Percentiles rank a stretch among this genome's conserved stretches.
Conservation (phyloP, 2,329 filamentous ascomycete species). For the Lasiodiplodia citricola region DNA sequence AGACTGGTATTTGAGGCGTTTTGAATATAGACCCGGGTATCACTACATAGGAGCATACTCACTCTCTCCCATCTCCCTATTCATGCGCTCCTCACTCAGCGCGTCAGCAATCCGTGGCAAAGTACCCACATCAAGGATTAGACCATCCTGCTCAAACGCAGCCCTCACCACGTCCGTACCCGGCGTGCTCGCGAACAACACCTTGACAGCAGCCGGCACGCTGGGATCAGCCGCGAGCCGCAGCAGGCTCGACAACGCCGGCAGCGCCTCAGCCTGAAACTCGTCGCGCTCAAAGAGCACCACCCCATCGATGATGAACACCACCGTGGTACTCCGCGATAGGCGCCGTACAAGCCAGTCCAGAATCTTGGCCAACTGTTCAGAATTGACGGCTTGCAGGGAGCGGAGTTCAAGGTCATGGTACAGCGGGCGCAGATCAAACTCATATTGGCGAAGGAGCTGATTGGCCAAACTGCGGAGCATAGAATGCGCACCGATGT, state of each 20-base stretch:
- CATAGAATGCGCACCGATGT: neutral
- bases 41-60: neutral
- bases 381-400: neutral
- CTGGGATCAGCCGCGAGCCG: neutral
- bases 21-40: neutral
- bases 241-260: neutral
- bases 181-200: neutral
- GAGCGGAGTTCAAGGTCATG: neutral
- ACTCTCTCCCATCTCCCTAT: neutral
- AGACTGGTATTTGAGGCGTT: no score
- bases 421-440: neutral
- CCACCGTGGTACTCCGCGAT: neutral
- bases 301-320: constrained; percentile 26
- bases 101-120: neutral
- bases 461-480: neutral
- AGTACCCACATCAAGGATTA: neutral
- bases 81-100: neutral
- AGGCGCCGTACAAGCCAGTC: neutral
- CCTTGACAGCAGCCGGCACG: neutral
- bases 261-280: constrained; percentile 11
- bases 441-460: neutral
- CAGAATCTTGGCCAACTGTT: neutral
- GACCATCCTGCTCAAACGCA: neutral
- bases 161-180: neutral
- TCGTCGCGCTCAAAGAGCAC: constrained; percentile 21